phyloP scores from a whole-genome alignment of 148 eudicot species.

The Cornus suecica region DNA sequence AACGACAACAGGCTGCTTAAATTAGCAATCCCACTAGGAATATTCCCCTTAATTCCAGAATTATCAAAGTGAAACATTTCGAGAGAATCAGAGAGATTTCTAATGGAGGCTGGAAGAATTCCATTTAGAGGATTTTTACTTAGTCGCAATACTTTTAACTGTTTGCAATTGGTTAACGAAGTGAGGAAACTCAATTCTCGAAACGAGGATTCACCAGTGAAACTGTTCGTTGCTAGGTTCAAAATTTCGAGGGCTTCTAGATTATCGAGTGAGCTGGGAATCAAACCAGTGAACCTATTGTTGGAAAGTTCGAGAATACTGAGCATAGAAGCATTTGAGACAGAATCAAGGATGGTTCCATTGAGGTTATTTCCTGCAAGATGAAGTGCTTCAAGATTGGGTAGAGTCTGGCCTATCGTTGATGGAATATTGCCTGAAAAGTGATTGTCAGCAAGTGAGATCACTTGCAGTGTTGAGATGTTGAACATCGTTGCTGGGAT shows the following conservation, averaged over 20 bases:
- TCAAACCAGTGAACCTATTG: constrained; percentile 3
- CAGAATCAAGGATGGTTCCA: not conserved
- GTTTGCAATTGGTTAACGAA: constrained; percentile 4
- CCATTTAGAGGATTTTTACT: not conserved
- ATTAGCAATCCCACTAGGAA: not conserved
- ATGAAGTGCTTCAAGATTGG: not conserved
- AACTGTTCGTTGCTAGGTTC: not conserved
- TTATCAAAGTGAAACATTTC: not conserved
- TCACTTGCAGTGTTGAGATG: not conserved
- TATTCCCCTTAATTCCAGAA: not conserved
- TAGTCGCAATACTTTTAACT: not conserved
- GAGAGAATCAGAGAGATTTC: constrained; percentile 2
- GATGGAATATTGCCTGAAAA: not conserved
- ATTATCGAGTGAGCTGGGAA: not conserved
- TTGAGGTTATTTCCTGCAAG: not conserved
- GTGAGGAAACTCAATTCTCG: not conserved
- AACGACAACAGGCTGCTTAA: not conserved
- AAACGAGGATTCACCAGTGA: constrained; percentile 5
- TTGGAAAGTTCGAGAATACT: not conserved
- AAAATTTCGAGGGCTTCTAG: not conserved
- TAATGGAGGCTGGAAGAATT: not conserved
- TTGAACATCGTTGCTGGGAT: not conserved
- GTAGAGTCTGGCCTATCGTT: not conserved
- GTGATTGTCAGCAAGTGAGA: not conserved
- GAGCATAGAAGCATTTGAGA: constrained; percentile 14